Evolutionary conservation across 306 rosid genomes (phyloP).

Genomic region (Cicer chorassanicum): DNA sequence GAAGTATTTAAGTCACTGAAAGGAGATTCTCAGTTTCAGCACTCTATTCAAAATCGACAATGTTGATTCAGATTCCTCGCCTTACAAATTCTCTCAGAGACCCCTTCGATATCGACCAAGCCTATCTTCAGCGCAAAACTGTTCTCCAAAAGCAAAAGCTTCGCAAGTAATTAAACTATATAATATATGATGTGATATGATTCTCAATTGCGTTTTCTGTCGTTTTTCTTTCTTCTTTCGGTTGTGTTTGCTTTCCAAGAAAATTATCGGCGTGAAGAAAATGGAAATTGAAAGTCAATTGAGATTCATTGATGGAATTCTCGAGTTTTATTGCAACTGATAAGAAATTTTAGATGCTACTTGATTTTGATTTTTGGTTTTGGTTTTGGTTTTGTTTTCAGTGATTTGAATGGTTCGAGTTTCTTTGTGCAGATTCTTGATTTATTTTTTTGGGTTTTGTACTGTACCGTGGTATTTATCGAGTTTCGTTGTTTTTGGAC

Average conservation of each 20-base stretch:
- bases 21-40: neutral
- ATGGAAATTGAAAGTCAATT: neutral
- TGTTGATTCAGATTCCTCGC: conserved; percentile 64
- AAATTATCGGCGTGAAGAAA: neutral
- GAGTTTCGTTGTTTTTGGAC: neutral
- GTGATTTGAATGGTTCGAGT: conserved; percentile 21
- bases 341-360: conserved; percentile 3
- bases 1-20: neutral
- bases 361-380: neutral
- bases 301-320: neutral
- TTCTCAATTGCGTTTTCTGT: neutral
- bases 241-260: neutral
- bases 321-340: neutral
- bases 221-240: neutral
- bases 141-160: conserved; percentile 47
- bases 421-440: neutral
- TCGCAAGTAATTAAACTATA: conserved; percentile 43
- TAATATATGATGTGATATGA: neutral
- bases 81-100: conserved; percentile 57
- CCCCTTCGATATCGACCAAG: conserved; percentile 56
- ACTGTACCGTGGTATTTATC: neutral
- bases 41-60: neutral
- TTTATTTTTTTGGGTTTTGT: neutral
- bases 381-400: conserved; percentile 13
- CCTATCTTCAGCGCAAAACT: conserved; percentile 56